These are phyloP conservation scores for Trifolium subterraneum DNA, from an alignment of 306 rosid species.

Conservation along the genomic window DNA sequence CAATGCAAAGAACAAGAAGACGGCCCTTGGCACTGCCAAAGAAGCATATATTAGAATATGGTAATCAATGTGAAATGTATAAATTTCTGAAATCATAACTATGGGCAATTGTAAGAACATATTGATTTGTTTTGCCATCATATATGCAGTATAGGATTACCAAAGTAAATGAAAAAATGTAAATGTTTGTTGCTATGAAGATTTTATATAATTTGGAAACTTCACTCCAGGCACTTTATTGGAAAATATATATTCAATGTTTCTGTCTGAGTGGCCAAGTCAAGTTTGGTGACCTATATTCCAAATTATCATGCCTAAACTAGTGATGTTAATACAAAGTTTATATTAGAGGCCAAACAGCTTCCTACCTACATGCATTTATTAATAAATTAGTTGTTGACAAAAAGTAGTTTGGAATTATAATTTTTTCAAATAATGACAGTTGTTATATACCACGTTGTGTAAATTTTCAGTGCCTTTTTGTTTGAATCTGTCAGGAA, in stretches of 20 bases:
- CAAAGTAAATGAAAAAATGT: slow-evolving; percentile 3
- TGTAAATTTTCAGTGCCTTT: background rate
- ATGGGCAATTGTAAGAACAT: slow-evolving; percentile 21
- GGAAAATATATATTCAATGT: slow-evolving; percentile 19
- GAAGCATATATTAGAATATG: slow-evolving; percentile 50
- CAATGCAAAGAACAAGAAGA: slow-evolving; percentile 85
- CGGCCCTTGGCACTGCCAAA: slow-evolving; percentile 84
- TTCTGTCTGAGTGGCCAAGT: slow-evolving; percentile 11
- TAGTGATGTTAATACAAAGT: background rate
- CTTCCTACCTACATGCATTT: slow-evolving; percentile 34
- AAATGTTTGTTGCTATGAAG: slow-evolving; percentile 5
- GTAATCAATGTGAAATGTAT: slow-evolving; percentile 33
- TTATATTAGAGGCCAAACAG: slow-evolving; percentile 19
- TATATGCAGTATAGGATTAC: slow-evolving; percentile 22
- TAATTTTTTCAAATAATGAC: slow-evolving; percentile 15
- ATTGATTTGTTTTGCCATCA: slow-evolving; percentile 20
- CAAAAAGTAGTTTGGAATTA: slow-evolving; percentile 14
- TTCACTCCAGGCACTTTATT: slow-evolving; percentile 1
- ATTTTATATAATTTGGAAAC: slow-evolving; percentile 16
- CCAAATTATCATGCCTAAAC: slow-evolving; percentile 24
- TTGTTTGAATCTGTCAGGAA: slow-evolving; percentile 3
- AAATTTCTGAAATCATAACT: slow-evolving; percentile 23
- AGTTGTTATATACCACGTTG: background rate
- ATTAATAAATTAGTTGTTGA: slow-evolving; percentile 12
- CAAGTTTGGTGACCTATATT: slow-evolving; percentile 16